These are phyloP conservation scores for Ettlia oleoabundans DNA, from an alignment of 139 green algal species.

Conservation along the genomic window DNA sequence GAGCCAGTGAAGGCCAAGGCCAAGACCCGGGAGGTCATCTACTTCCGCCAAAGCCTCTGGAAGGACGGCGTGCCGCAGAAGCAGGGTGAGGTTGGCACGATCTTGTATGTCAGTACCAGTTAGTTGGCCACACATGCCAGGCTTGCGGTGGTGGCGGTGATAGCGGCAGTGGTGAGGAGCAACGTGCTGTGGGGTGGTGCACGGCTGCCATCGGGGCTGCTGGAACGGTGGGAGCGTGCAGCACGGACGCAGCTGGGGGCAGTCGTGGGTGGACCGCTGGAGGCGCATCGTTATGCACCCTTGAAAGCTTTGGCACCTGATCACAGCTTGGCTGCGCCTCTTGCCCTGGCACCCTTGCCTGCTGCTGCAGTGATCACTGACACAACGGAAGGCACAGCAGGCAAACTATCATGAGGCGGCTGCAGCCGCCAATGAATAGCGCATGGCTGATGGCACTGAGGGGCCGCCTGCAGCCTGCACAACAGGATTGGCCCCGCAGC, in stretches of 20 bases:
- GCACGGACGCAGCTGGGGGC: too few species aligned
- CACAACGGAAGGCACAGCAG: constrained; percentile 38
- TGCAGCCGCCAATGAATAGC: not conserved
- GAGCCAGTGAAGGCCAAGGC: constrained; percentile 69
- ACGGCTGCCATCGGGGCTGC: not conserved
- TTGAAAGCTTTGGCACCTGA: too few species aligned
- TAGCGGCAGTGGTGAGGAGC: not conserved
- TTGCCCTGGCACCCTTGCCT: not conserved
- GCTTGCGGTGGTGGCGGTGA: not conserved
- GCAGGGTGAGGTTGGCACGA: too few species aligned
- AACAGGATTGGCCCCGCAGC: too few species aligned
- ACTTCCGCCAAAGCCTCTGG: constrained; percentile 72
- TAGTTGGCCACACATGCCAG: too few species aligned
- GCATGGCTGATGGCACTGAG: not conserved
- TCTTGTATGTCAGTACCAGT: too few species aligned
- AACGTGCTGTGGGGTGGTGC: too few species aligned
- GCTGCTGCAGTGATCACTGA: constrained; percentile 51
- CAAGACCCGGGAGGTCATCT: constrained; percentile 66
- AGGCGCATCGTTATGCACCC: too few species aligned
- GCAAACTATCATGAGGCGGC: constrained; percentile 39
- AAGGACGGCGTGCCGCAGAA: constrained; percentile 67
- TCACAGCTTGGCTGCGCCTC: not conserved
- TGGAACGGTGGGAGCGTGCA: too few species aligned
- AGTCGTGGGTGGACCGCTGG: too few species aligned
- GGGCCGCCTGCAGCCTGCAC: not conserved